phyloP scores from a whole-genome alignment of 176 grass and related monocot species.

The Bolboschoenus planiculmis region DNA sequence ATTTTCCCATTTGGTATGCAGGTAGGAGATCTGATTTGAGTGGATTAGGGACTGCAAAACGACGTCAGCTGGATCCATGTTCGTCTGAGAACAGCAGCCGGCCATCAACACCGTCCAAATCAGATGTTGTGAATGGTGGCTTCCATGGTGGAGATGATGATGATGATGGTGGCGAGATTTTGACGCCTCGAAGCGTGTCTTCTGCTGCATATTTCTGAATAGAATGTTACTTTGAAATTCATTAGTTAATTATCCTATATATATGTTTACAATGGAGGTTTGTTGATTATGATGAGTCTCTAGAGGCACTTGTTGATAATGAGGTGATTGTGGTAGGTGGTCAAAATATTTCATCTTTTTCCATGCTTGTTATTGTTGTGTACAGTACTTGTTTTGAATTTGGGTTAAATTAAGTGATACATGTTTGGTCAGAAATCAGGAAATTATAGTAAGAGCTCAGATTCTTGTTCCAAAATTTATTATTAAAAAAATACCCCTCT shows the following conservation, averaged over 20 bases:
- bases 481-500: no score
- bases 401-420: not conserved
- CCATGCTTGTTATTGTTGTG: not conserved
- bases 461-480: no score
- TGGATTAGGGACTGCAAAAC: not conserved
- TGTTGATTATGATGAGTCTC: not conserved
- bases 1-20: not conserved
- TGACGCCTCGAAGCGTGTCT: slow-evolving; percentile 7
- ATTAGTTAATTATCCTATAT: not conserved
- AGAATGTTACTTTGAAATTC: not conserved
- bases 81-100: slow-evolving; percentile 11
- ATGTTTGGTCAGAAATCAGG: not conserved
- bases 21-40: slow-evolving; percentile 13
- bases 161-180: not conserved
- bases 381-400: not conserved
- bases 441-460: not conserved
- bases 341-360: not conserved
- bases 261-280: not conserved
- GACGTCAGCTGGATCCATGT: slow-evolving; percentile 14
- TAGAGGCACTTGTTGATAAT: slow-evolving; percentile 8
- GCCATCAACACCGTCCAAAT: slow-evolving; percentile 16
- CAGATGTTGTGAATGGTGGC: slow-evolving; percentile 7
- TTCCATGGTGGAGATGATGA: not conserved
- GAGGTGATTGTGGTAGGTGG: not conserved
- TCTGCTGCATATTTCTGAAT: slow-evolving; percentile 24